These are phyloP conservation scores for Euphrasia arctica DNA, from an alignment of 305 asterid genomes.

Conservation along the genomic window DNA sequence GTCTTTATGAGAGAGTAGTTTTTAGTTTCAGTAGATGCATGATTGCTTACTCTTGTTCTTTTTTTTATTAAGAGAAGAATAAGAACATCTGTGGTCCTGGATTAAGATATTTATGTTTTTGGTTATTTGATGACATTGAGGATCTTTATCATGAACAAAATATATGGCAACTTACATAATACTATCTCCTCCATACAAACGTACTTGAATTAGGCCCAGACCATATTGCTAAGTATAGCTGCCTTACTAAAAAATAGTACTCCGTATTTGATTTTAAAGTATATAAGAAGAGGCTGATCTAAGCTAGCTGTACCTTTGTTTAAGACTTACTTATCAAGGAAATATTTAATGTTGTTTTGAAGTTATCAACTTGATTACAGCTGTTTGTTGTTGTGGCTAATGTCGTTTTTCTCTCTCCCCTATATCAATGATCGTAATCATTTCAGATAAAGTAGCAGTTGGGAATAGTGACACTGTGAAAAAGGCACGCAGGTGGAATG, in stretches of 20 bases:
- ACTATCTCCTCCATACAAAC: background rate
- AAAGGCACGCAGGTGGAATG: constrained; percentile 67
- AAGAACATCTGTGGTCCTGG: background rate
- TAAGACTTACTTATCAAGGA: background rate
- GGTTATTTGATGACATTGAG: background rate
- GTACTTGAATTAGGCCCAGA: background rate
- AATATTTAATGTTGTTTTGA: background rate
- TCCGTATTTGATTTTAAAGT: background rate
- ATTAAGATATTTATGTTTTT: background rate
- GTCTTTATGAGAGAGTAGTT: background rate
- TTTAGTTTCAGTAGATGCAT: background rate
- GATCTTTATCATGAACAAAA: background rate
- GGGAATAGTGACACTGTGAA: constrained; percentile 49
- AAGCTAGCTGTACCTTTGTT: constrained; percentile 4
- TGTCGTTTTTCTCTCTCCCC: background rate
- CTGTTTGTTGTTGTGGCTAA: background rate
- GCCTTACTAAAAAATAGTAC: background rate
- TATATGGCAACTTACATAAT: background rate
- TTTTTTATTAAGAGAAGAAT: background rate
- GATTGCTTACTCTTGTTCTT: background rate
- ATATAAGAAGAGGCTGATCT: background rate
- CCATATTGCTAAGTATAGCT: background rate
- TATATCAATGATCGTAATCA: constrained; percentile 12
- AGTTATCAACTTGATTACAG: background rate
- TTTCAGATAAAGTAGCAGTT: constrained; percentile 51